Base-by-base conservation (phyloP, 1,284 basidiomycete species). In the Cystobasidiaceae sp. region DNA sequence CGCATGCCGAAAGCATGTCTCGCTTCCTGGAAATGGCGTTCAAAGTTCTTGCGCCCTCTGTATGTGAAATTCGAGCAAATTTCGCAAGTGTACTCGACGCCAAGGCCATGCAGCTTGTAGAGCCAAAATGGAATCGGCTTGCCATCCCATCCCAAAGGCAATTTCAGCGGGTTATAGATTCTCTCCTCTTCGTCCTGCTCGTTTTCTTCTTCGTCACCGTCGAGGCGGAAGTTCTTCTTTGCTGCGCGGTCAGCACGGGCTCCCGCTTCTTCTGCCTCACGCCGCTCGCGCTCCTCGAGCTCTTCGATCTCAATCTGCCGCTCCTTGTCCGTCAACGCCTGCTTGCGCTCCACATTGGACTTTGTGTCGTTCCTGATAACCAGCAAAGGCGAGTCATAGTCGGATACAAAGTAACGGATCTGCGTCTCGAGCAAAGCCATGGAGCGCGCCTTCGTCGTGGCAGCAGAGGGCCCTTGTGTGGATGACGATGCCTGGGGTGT, bases 101-200 rank as follows among this genome's bases (percentile, higher is more conserved):
- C 93, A 23, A 98, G 81, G 1, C 96, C 96, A 77, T 98, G 96
- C 58, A 99, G 80, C 78, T 97, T 98, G 81, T 94, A 99, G 67
- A 99, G 76, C 94, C 94, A 98, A 77, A 93, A 97, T 17, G 96
- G 94, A 73, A 98, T 98, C 17, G 94, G 93, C 75, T 94, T 96
- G 43, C 93, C 93, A 75, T 97, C 93, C 93, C 93, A 97, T 1
- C 94, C 94, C 2, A 98, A 82, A 9, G 96, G 96, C 43, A 98
- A 81, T 78, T 97, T 97, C 61, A 98, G 84, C 41, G 96, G 96
- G 75, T 99, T 98, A 79, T 98, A 98, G 52, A 97, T 92, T 71
- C 89, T 85, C 69, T 90, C 90, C 73, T 96, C 91, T 70, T 93
- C 93, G 70, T 93, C 92, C 45, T 93, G 90, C 67, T 94, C 91